These are phyloP conservation scores for Trichophyton simii DNA, from an alignment of 2,329 filamentous ascomycete species.

Conservation along the genomic window DNA sequence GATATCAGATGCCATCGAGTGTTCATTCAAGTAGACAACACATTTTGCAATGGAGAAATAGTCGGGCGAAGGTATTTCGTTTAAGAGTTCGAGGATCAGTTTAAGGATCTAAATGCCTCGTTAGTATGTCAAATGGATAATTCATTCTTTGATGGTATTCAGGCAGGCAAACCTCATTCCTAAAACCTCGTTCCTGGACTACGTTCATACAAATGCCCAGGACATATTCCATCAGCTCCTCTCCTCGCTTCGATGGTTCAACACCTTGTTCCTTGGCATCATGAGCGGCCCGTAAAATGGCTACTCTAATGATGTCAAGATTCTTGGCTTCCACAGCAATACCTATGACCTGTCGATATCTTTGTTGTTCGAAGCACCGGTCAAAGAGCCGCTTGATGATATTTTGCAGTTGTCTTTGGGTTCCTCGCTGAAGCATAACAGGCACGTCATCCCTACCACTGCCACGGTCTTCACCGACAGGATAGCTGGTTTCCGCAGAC, in stretches of 20 bases:
- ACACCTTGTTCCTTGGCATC: constrained; percentile 60
- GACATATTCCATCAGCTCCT: constrained; percentile 94
- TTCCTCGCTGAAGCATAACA: constrained; percentile 58
- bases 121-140: constrained; percentile 1
- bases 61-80: constrained; percentile 81
- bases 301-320: constrained; percentile 69
- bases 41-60: constrained; percentile 98
- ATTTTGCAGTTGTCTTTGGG: constrained; percentile 65
- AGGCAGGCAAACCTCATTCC: constrained; percentile 45
- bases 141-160: background rate
- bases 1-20: constrained; percentile 79
- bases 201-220: constrained; percentile 95
- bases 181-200: constrained; percentile 80
- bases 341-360: constrained; percentile 90
- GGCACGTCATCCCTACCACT: constrained; percentile 43
- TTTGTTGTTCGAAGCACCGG: constrained; percentile 69
- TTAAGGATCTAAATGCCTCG: constrained; percentile 54
- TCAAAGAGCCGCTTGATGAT: constrained; percentile 87
- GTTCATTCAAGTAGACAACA: constrained; percentile 87
- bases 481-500: constrained; percentile 43
- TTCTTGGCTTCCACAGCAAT: constrained; percentile 94
- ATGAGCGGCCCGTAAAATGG: constrained; percentile 79
- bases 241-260: constrained; percentile 50
- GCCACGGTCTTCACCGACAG: constrained; percentile 44
- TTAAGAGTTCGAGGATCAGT: constrained; percentile 88